A percentile compares a stretch with the other conserved stretches of the same genome.
phyloP scores from a whole-genome alignment of 352 stramenopile species.

The Aphanomyces euteiches region DNA sequence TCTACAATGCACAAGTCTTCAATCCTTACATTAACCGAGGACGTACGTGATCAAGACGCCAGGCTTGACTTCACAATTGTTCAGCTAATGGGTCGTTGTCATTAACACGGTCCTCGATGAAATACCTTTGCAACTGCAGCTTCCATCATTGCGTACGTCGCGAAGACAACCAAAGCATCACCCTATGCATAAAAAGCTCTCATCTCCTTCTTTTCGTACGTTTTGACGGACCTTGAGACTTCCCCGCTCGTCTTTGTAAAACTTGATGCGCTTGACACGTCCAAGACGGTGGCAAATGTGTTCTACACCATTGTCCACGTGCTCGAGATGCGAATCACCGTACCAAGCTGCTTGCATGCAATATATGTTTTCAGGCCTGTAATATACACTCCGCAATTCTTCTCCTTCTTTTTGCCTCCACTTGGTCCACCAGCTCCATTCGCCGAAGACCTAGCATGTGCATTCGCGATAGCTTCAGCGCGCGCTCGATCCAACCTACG shows the following conservation, averaged over 20 bases:
- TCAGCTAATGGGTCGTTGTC: constrained; percentile 39
- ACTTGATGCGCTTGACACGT: constrained; percentile 82
- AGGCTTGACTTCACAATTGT: constrained; percentile 81
- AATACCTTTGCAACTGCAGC: constrained; percentile 71
- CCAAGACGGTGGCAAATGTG: constrained; percentile 61
- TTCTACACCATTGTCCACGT: constrained; percentile 39
- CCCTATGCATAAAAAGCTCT: constrained; percentile 37
- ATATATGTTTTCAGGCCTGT: constrained; percentile 76
- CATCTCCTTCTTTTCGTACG: not conserved
- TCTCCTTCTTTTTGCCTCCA: constrained; percentile 29
- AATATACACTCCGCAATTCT: constrained; percentile 77
- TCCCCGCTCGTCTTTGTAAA: constrained; percentile 77
- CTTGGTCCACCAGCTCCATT: constrained; percentile 27
- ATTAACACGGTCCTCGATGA: not conserved
- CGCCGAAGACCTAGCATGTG: constrained; percentile 40
- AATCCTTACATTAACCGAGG: not conserved
- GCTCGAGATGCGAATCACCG: not conserved
- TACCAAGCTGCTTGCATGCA: constrained; percentile 77
- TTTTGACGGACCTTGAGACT: constrained; percentile 53
- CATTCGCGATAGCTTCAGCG: constrained; percentile 25
- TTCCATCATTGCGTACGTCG: constrained; percentile 54
- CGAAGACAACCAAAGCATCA: constrained; percentile 82
- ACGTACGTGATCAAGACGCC: constrained; percentile 76
- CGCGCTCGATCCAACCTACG: not conserved
- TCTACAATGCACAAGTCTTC: constrained; percentile 31